phyloP scores from a whole-genome alignment of 169 alveolate species.

The Toxoplasma gondii region DNA sequence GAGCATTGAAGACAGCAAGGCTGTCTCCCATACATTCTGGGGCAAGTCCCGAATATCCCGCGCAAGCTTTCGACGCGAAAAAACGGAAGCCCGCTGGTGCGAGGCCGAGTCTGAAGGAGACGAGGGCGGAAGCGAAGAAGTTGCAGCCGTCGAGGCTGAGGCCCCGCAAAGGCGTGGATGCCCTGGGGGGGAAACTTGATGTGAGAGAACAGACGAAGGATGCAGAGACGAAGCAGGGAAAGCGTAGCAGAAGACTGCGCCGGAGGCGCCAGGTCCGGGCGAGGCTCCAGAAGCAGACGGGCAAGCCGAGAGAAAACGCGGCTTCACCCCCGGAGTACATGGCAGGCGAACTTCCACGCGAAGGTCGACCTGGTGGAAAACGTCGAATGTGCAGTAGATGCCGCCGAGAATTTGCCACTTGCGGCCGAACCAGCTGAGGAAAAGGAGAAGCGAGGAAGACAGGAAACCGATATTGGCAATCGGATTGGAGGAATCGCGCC shows the following conservation, averaged over 20 bases:
- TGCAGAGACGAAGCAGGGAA: neutral
- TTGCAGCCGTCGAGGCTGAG: neutral
- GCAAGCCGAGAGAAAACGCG: neutral
- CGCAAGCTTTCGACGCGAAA: neutral
- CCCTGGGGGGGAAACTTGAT: neutral
- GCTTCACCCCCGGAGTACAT: neutral
- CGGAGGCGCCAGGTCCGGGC: neutral
- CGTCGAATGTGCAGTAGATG: conserved; percentile 45
- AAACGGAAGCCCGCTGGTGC: neutral
- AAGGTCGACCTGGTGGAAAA: conserved; percentile 48
- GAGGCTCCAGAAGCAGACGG: neutral
- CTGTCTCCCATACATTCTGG: conserved; percentile 15
- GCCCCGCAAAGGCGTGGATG: neutral
- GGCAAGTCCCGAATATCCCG: neutral
- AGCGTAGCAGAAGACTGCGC: neutral
- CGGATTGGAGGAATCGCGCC: too few species aligned
- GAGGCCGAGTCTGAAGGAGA: neutral
- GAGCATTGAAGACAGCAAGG: conserved; percentile 7
- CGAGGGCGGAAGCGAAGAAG: neutral
- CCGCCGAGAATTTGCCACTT: conserved; percentile 35
- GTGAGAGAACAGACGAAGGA: neutral
- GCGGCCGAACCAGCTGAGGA: conserved; percentile 56
- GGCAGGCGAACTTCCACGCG: conserved; percentile 38
- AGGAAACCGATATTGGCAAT: neutral
- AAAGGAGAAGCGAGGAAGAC: neutral